Evolutionary conservation across 371 early-diverging fungal genomes (phyloP).

Genomic region (Mucor lusitanicus): DNA sequence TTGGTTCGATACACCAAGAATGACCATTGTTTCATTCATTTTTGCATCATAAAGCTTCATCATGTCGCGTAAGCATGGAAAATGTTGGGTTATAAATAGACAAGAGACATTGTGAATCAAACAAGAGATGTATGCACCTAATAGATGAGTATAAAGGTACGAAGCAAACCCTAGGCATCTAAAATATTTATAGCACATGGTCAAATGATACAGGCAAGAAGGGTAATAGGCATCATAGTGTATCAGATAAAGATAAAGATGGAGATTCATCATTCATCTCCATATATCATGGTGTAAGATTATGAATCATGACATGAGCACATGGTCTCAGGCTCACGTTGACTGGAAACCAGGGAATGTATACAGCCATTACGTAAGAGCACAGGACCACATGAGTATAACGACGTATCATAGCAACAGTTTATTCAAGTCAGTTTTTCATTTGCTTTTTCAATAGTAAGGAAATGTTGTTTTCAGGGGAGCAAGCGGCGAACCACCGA

Average conservation of each 20-base stretch:
- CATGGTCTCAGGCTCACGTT: not conserved
- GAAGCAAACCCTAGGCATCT: not conserved
- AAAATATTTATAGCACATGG: not conserved
- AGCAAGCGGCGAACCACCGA: slow-evolving; percentile 43
- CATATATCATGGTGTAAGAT: not conserved
- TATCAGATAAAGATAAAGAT: not conserved
- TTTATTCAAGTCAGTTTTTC: not conserved
- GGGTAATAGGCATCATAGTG: not conserved
- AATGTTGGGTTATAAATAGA: not conserved
- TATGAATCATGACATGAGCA: not conserved
- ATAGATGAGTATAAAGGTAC: not conserved
- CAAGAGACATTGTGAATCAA: too few species aligned
- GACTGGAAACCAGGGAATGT: not conserved
- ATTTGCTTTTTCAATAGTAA: slow-evolving; percentile 19
- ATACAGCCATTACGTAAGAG: not conserved
- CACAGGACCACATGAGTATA: not conserved
- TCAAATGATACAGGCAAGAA: not conserved
- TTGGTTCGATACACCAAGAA: not conserved
- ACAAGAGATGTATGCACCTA: not conserved
- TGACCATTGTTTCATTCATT: not conserved
- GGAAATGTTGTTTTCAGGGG: slow-evolving; percentile 21
- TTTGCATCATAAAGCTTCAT: not conserved
- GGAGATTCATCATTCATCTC: too few species aligned
- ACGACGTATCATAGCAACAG: not conserved
- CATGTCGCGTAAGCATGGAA: not conserved